Percentiles rank a stretch among this genome's conserved stretches.
Conservation (phyloP, 768 basidiomycete species). For the Bullera alba region DNA sequence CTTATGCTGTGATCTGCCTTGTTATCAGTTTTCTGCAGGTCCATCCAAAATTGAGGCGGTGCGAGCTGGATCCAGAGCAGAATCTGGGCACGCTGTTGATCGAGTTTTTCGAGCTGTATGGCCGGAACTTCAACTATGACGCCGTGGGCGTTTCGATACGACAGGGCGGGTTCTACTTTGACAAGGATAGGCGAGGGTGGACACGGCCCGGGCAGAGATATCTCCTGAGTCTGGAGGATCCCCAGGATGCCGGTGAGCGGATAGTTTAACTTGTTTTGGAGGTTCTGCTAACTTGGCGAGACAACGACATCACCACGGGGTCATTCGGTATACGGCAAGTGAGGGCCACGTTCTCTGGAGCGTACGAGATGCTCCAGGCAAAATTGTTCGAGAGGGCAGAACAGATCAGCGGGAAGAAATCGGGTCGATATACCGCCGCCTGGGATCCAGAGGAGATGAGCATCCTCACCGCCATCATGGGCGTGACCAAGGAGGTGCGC, state of each 20-base stretch:
- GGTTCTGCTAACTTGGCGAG: conserved; percentile 51
- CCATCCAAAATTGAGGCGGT: conserved; percentile 86
- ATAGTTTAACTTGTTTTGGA: not conserved
- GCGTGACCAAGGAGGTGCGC: conserved; percentile 73
- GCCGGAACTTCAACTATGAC: conserved; percentile 81
- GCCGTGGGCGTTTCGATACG: conserved; percentile 81
- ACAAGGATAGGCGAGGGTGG: conserved; percentile 79
- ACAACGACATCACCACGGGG: conserved; percentile 86
- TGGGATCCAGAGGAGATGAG: conserved; percentile 56
- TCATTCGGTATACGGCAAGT: conserved; percentile 79
- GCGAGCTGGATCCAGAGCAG: conserved; percentile 74
- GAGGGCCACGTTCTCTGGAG: conserved; percentile 74
- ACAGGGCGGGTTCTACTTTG: conserved; percentile 82
- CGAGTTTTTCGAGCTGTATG: conserved; percentile 97
- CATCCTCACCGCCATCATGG: conserved; percentile 70
- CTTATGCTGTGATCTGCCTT: conserved; percentile 87
- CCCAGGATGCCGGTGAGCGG: conserved; percentile 76
- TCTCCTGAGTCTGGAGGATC: conserved; percentile 84
- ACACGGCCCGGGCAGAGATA: conserved; percentile 48
- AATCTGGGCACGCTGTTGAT: conserved; percentile 91
- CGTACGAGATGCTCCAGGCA: conserved; percentile 59
- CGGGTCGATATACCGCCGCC: conserved; percentile 46
- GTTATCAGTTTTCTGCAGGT: conserved; percentile 90
- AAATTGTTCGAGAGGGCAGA: conserved; percentile 62
- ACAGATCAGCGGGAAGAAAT: conserved; percentile 56